phyloP scores from a whole-genome alignment of 78 protist species.

The Dictyostelium discoideum region DNA sequence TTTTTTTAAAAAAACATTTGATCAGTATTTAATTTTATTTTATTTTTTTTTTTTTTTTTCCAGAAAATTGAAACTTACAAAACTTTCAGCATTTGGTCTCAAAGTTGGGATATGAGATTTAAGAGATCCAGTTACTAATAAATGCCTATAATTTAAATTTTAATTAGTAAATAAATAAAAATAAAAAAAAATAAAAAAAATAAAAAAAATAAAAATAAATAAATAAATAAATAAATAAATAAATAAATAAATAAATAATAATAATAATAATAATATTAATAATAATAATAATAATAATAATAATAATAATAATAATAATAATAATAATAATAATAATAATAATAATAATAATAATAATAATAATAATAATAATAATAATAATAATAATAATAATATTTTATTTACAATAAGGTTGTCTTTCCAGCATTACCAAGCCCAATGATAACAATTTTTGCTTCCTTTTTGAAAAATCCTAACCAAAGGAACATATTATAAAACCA shows the following conservation, averaged over 20 bases:
- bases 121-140: neutral
- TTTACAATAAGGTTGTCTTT: conserved; percentile 54
- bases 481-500: conserved; percentile 24
- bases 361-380: too few species aligned
- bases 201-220: neutral
- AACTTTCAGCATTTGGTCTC: conserved; percentile 30
- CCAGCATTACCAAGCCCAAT: conserved; percentile 78
- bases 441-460: conserved; percentile 24
- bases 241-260: too few species aligned
- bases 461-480: conserved; percentile 48
- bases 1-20: neutral
- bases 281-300: too few species aligned
- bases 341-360: too few species aligned
- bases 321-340: too few species aligned
- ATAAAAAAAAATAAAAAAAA: neutral
- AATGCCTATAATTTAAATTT: neutral
- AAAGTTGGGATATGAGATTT: conserved; percentile 40
- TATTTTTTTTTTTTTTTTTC: neutral
- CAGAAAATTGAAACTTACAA: conserved; percentile 3
- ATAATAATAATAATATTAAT: too few species aligned
- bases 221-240: neutral
- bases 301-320: too few species aligned
- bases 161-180: too few species aligned
- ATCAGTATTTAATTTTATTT: neutral
- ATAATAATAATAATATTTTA: too few species aligned